Conservation (phyloP, 495 filamentous ascomycete genomes). For the Penicillium roqueforti region DNA sequence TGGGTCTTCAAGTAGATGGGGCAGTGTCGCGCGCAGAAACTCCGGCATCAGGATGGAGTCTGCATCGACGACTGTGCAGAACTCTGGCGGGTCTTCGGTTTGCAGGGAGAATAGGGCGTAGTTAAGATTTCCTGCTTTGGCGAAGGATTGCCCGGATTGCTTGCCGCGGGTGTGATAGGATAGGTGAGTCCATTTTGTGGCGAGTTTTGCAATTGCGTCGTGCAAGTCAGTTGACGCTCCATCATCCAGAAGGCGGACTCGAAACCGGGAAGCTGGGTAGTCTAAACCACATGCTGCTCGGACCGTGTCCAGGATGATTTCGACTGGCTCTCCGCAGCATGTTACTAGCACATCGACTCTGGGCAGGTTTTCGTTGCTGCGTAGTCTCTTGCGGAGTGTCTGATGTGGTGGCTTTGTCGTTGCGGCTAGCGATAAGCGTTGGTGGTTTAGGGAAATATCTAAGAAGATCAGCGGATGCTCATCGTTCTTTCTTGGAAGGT, state of each 20-base stretch:
- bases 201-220: constrained; percentile 25
- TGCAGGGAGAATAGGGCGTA: constrained; percentile 41
- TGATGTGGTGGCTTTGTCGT: constrained; percentile 7
- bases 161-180: constrained; percentile 45
- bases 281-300: constrained; percentile 44
- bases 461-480: neutral
- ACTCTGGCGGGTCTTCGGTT: constrained; percentile 39
- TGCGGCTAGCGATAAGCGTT: constrained; percentile 22
- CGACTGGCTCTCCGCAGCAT: constrained; percentile 47
- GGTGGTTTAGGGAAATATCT: constrained; percentile 29
- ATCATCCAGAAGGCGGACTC: constrained; percentile 51
- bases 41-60: constrained; percentile 45
- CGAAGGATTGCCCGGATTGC: constrained; percentile 37
- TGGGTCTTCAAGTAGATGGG: constrained; percentile 43
- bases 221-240: constrained; percentile 36
- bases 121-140: constrained; percentile 56
- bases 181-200: constrained; percentile 33
- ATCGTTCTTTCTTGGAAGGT: too few relatives aligned
- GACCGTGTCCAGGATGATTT: constrained; percentile 50
- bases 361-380: constrained; percentile 26
- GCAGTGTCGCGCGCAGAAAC: constrained; percentile 48
- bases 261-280: constrained; percentile 43
- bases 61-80: constrained; percentile 36
- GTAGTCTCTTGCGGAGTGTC: constrained; percentile 21
- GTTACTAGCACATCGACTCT: constrained; percentile 47